Conservation (phyloP, 164 flowering plant genomes). For the Annona squamosa region DNA sequence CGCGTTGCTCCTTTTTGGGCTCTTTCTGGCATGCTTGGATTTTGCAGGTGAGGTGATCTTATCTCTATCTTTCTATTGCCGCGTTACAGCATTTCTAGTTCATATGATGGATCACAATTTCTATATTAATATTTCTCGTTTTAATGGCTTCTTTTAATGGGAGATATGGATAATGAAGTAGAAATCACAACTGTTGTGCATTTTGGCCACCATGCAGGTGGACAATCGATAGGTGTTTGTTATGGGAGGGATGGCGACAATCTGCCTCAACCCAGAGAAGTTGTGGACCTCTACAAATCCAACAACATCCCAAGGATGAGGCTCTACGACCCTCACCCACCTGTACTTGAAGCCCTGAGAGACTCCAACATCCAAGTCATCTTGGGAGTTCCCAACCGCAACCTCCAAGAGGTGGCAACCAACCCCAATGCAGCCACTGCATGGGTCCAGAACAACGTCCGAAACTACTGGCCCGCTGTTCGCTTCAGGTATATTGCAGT, state of each 20-base stretch:
- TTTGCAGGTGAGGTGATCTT: not conserved
- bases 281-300: slow-evolving; percentile 23
- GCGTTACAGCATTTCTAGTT: not conserved
- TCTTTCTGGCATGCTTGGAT: slow-evolving; percentile 1
- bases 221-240: slow-evolving; percentile 31
- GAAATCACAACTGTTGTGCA: not conserved
- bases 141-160: no score
- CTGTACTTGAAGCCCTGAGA: slow-evolving; percentile 30
- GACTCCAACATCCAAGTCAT: slow-evolving; percentile 36
- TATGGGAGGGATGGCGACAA: slow-evolving; percentile 43
- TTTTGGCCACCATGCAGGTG: slow-evolving; percentile 12
- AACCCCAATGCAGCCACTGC: slow-evolving; percentile 22
- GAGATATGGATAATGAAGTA: no score
- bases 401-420: slow-evolving; percentile 29
- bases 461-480: slow-evolving; percentile 20
- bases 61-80: not conserved
- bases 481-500: slow-evolving; percentile 36
- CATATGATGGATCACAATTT: not conserved
- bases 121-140: not conserved
- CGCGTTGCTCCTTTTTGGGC: not conserved
- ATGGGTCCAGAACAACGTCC: slow-evolving; percentile 34
- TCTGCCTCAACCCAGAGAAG: slow-evolving; percentile 27
- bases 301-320: slow-evolving; percentile 28
- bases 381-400: slow-evolving; percentile 31
- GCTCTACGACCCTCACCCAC: slow-evolving; percentile 31